Evolutionary conservation across 768 basidiomycete species (phyloP).

Genomic region (Suillus hirtellus): DNA sequence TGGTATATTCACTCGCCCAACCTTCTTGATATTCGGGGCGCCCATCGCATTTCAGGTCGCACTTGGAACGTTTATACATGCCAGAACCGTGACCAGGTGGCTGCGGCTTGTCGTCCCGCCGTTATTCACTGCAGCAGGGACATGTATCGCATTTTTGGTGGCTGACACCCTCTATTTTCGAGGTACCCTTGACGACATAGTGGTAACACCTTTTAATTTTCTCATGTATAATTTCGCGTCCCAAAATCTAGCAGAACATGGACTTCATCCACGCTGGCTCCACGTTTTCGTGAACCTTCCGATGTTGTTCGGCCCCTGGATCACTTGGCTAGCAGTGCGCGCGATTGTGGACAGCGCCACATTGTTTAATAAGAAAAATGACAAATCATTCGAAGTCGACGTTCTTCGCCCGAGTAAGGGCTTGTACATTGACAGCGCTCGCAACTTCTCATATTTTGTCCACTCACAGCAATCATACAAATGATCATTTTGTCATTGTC

Average conservation of each 20-base stretch:
- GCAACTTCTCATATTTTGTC: conserved; percentile 3
- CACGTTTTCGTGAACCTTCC: conserved; percentile 41
- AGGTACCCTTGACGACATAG: conserved; percentile 19
- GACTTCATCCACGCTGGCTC: conserved; percentile 42
- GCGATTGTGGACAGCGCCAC: conserved; percentile 8
- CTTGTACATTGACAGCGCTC: background rate
- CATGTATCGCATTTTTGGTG: conserved; percentile 21
- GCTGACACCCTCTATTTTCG: conserved; percentile 37
- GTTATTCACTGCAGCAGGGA: conserved; percentile 21
- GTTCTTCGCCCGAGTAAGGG: conserved; percentile 21
- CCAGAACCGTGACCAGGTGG: conserved; percentile 15
- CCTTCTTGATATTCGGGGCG: conserved; percentile 35
- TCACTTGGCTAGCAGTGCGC: conserved; percentile 26
- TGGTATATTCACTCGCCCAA: conserved; percentile 38
- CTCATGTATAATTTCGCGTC: conserved; percentile 38
- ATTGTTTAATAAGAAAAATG: conserved; percentile 10
- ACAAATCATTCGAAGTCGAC: conserved; percentile 16
- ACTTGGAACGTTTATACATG: conserved; percentile 13
- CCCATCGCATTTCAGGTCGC: conserved; percentile 33
- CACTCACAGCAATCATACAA: conserved; percentile 29
- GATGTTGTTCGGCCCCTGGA: conserved; percentile 38
- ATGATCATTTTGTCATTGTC: conserved; percentile 31
- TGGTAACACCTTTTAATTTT: conserved; percentile 40
- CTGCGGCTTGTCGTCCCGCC: conserved; percentile 21
- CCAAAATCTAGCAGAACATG: conserved; percentile 39